A percentile compares a stretch with the other conserved stretches of the same genome.
phyloP scores from a whole-genome alignment of 257 asterid genomes.

The Solanum appendiculatum region DNA sequence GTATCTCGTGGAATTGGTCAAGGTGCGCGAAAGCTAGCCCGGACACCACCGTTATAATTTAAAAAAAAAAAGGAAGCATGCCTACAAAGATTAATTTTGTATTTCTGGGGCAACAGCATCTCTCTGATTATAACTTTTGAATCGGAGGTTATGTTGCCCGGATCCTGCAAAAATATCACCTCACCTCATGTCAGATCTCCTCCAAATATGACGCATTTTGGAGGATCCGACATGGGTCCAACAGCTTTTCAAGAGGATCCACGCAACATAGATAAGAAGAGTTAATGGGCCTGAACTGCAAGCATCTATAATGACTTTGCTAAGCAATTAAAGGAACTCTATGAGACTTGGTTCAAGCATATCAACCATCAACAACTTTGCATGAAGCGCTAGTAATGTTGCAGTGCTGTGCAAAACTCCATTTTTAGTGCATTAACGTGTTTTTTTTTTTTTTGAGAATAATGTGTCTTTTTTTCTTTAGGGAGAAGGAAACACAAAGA shows the following conservation, averaged over 20 bases:
- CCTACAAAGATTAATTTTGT: neutral
- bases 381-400: neutral
- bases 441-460: conserved; percentile 1
- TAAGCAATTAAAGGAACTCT: neutral
- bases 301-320: neutral
- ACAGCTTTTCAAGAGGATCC: neutral
- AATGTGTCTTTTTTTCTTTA: conserved; percentile 2
- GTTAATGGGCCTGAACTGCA: neutral
- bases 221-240: neutral
- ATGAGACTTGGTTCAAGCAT: neutral
- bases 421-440: neutral
- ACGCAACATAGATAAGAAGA: neutral
- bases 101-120: neutral
- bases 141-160: neutral
- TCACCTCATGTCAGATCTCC: neutral
- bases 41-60: no score
- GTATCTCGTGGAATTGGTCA: no score
- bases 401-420: neutral
- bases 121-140: neutral
- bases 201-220: neutral
- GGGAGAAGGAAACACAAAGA: conserved; percentile 6
- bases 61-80: neutral
- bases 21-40: no score
- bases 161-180: neutral
- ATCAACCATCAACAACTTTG: neutral